A percentile compares a stretch with the other conserved stretches of the same genome.
Conservation (phyloP, 2,329 filamentous ascomycete genomes). For the Monosporascus sp. region DNA sequence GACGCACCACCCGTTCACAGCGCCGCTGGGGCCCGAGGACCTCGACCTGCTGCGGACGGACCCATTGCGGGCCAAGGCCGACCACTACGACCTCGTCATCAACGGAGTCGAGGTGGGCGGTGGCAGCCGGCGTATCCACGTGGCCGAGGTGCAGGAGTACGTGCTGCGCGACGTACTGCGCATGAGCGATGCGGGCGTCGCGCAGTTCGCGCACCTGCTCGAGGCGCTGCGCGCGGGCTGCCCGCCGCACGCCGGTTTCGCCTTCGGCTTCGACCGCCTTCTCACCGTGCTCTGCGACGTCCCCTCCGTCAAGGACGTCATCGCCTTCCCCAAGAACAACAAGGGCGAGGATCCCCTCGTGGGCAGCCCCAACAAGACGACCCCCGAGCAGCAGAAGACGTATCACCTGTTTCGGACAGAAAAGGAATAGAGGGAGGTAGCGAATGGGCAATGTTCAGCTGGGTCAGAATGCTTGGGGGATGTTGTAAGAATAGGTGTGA, state of each 20-base stretch:
- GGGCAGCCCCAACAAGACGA: conserved; percentile 53
- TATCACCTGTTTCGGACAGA: conserved; percentile 16
- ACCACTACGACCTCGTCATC: conserved; percentile 93
- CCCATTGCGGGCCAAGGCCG: conserved; percentile 68
- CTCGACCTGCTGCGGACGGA: conserved; percentile 68
- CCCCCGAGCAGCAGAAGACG: conserved; percentile 14
- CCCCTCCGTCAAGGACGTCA: conserved; percentile 81
- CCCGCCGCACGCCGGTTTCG: conserved; percentile 91
- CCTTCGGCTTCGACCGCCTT: conserved; percentile 85
- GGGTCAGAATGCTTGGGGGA: too few species aligned
- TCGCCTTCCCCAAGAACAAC: conserved; percentile 93
- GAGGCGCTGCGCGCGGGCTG: conserved; percentile 79
- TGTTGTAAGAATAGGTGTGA: too few species aligned
- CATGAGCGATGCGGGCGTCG: conserved; percentile 67
- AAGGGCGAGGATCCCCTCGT: conserved; percentile 84
- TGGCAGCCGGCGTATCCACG: conserved; percentile 87
- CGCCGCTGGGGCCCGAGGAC: conserved; percentile 67
- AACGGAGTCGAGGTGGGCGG: conserved; percentile 94
- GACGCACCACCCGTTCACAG: conserved; percentile 95
- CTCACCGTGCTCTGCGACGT: conserved; percentile 73
- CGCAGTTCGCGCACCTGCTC: conserved; percentile 79
- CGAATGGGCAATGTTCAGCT: background rate
- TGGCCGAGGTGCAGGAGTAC: conserved; percentile 74
- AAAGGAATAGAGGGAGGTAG: background rate
- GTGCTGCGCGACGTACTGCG: conserved; percentile 79